Percentiles rank a stretch among this genome's conserved stretches.
These are phyloP conservation scores for Colletotrichum gigasporum DNA, from an alignment of 2,329 filamentous ascomycete species.

Conservation along the genomic window DNA sequence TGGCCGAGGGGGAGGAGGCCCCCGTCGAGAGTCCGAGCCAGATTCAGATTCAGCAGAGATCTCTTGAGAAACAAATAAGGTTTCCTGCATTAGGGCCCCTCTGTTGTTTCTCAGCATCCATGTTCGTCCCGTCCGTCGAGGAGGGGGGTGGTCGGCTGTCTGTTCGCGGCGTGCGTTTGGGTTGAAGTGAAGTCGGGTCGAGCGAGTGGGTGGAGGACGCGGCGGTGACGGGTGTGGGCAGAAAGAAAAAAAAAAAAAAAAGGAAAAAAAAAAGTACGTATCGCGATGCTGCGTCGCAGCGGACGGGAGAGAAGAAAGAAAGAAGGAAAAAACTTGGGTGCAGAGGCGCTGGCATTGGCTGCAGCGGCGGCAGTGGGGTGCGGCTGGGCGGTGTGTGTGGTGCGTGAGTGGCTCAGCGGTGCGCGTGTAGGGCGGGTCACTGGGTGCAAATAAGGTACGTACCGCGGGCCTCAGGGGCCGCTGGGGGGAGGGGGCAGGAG, in stretches of 20 bases:
- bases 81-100: conserved; percentile 29
- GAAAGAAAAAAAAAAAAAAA: not conserved
- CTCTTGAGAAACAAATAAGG: conserved; percentile 30
- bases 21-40: conserved; percentile 20
- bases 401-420: not conserved
- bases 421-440: no score
- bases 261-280: no score
- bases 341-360: no score
- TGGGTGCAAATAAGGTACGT: no score
- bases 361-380: no score
- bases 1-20: not conserved
- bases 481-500: no score
- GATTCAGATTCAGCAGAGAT: conserved; percentile 25
- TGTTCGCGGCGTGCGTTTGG: conserved; percentile 21
- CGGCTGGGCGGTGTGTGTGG: not conserved
- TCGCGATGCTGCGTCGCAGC: no score
- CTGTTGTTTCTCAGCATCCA: conserved; percentile 30
- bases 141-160: conserved; percentile 12
- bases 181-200: not conserved
- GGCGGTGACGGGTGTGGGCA: not conserved
- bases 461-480: not conserved
- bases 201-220: not conserved
- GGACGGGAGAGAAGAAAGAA: no score
- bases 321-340: no score
- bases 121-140: conserved; percentile 25